Percentiles rank a stretch among this genome's conserved stretches.
These are phyloP conservation scores for Isoetes taiwanensis DNA, from an alignment of 75 land plant genomes.

Conservation along the genomic window DNA sequence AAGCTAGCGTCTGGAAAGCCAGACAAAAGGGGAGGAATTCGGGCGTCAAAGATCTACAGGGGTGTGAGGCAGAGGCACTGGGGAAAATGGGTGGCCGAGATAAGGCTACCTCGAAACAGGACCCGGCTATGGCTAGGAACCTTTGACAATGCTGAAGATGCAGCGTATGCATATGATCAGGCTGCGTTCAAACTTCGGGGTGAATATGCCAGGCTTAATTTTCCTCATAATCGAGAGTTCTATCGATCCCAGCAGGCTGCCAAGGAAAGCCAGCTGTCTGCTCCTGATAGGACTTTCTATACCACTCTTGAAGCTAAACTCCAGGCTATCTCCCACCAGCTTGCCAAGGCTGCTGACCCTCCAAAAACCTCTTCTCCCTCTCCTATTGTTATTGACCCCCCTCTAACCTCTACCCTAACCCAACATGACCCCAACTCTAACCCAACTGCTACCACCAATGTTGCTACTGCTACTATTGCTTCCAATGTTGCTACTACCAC, in stretches of 20 bases:
- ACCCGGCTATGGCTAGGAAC: conserved; percentile 7
- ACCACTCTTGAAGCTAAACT: background rate
- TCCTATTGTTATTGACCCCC: too few species aligned
- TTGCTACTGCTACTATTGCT: too few species aligned
- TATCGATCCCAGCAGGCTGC: background rate
- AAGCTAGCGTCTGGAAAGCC: background rate
- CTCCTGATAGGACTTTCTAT: background rate
- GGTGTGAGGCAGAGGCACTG: conserved; percentile 7
- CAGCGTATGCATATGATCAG: conserved; percentile 7
- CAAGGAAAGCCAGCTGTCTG: background rate
- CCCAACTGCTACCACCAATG: too few species aligned
- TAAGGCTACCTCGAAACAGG: background rate
- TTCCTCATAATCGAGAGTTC: background rate
- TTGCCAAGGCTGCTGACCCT: too few species aligned
- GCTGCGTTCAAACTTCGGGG: background rate
- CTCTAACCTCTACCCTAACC: too few species aligned
- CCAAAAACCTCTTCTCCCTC: too few species aligned
- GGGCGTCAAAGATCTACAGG: background rate
- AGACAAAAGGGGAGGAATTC: background rate
- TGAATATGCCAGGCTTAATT: background rate
- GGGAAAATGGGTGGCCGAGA: conserved; percentile 7
- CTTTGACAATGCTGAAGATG: conserved; percentile 4
- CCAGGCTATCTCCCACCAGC: background rate
- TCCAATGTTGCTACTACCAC: too few species aligned
- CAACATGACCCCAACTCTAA: too few species aligned